Conservation (phyloP, 305 asterid genomes). For the Fraxinus xanthoxyloides region DNA sequence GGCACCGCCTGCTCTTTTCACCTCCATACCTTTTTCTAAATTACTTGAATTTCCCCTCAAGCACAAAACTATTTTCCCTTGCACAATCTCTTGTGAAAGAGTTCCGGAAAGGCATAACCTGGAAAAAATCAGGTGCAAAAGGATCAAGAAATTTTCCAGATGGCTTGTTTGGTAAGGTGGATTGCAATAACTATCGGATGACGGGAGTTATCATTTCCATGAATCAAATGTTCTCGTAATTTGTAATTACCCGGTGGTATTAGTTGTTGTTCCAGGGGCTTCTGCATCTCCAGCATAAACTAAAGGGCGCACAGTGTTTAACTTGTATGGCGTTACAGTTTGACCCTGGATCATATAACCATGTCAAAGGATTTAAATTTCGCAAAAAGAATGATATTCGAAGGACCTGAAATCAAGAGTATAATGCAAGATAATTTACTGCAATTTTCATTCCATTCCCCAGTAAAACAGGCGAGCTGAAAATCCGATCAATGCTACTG, state of each 20-base stretch:
- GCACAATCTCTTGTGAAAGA: background rate
- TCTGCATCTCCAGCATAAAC: constrained; percentile 29
- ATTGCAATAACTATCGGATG: background rate
- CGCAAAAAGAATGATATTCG: background rate
- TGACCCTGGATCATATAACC: constrained; percentile 24
- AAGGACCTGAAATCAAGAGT: background rate
- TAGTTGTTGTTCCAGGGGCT: constrained; percentile 20
- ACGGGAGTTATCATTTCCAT: background rate
- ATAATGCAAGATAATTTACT: constrained; percentile 12
- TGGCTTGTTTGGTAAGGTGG: background rate
- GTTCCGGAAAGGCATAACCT: constrained; percentile 24
- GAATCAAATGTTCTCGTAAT: background rate
- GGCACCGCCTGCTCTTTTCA: constrained; percentile 36
- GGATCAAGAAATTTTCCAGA: background rate
- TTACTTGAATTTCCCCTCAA: constrained; percentile 9
- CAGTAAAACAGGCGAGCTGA: constrained; percentile 18
- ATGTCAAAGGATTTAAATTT: background rate
- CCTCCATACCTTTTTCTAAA: constrained; percentile 18
- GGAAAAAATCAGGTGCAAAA: background rate
- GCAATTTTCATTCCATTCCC: constrained; percentile 22
- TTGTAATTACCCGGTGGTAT: constrained; percentile 7
- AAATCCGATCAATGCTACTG: constrained; percentile 28
- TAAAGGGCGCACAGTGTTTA: constrained; percentile 6
- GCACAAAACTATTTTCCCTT: constrained; percentile 30
- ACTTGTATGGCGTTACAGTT: constrained; percentile 14